Evolutionary conservation across 495 filamentous ascomycete genomes (phyloP).

Genomic region (Podospora tetraspora): DNA sequence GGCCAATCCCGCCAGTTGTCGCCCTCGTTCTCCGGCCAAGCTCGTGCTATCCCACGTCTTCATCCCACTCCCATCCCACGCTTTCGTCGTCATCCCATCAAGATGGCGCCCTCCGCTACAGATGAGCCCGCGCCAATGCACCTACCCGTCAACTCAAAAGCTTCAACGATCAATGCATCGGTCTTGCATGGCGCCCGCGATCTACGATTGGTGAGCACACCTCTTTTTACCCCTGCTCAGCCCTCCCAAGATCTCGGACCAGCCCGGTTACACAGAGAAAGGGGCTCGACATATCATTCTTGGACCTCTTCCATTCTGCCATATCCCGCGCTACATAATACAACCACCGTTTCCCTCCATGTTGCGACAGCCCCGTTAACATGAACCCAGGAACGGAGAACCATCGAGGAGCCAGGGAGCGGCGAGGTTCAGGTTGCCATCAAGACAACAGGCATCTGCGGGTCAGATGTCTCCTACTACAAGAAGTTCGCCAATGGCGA

Average conservation of each 20-base stretch:
- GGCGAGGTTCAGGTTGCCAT: constrained; percentile 70
- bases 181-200: constrained; percentile 49
- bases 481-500: constrained; percentile 79
- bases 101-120: constrained; percentile 45
- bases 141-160: constrained; percentile 37
- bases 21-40: constrained; percentile 14
- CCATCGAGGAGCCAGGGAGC: constrained; percentile 40
- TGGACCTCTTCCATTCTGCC: constrained; percentile 16
- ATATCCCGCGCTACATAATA: not conserved
- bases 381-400: constrained; percentile 40
- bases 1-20: constrained; percentile 21
- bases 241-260: constrained; percentile 17
- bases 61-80: constrained; percentile 34
- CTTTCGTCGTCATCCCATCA: constrained; percentile 26
- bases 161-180: constrained; percentile 43
- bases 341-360: constrained; percentile 7
- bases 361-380: constrained; percentile 10
- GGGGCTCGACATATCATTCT: constrained; percentile 18
- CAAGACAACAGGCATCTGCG: constrained; percentile 72
- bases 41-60: constrained; percentile 24
- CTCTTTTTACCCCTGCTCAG: constrained; percentile 10
- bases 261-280: constrained; percentile 25
- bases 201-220: constrained; percentile 43
- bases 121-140: constrained; percentile 41
- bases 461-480: constrained; percentile 83